phyloP scores from a whole-genome alignment of 164 flowering plant species.

The Protea cynaroides region DNA sequence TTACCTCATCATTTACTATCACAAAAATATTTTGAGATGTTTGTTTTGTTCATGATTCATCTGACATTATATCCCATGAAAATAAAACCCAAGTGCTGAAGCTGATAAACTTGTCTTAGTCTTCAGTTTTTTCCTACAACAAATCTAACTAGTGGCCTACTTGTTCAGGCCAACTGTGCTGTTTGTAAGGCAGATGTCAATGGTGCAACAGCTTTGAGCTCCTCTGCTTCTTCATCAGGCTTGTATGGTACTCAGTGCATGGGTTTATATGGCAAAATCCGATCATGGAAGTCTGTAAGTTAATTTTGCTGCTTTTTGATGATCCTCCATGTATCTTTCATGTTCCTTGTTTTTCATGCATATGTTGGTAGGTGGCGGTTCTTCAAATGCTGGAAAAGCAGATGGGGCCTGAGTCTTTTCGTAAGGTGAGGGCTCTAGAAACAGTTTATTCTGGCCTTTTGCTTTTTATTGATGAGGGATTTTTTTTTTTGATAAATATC shows the following conservation, averaged over 20 bases:
- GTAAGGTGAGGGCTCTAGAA: constrained; percentile 50
- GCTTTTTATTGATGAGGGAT: neutral
- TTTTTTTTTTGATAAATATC: neutral
- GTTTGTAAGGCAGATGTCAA: constrained; percentile 84
- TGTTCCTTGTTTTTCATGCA: constrained; percentile 1
- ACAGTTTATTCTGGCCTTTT: neutral
- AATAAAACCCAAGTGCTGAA: too few species aligned
- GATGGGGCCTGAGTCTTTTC: constrained; percentile 94
- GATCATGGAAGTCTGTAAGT: constrained; percentile 97
- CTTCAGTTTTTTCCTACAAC: too few species aligned
- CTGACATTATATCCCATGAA: too few species aligned
- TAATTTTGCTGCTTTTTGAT: constrained; percentile 3
- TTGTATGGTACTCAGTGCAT: constrained; percentile 81
- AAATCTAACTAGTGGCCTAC: too few species aligned
- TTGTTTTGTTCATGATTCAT: too few species aligned
- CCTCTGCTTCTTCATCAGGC: constrained; percentile 56
- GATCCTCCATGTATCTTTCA: neutral
- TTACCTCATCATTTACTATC: too few species aligned
- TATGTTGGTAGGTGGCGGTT: constrained; percentile 63
- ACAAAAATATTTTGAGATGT: too few species aligned
- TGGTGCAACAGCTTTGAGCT: constrained; percentile 79
- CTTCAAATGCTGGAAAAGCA: constrained; percentile 99
- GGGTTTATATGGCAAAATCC: constrained; percentile 81
- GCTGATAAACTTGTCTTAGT: too few species aligned
- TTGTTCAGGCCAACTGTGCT: constrained; percentile 80